A percentile compares a stretch with the other conserved stretches of the same genome.
phyloP scores from a whole-genome alignment of 805 yeast genomes.

The Teunomyces pallodes region DNA sequence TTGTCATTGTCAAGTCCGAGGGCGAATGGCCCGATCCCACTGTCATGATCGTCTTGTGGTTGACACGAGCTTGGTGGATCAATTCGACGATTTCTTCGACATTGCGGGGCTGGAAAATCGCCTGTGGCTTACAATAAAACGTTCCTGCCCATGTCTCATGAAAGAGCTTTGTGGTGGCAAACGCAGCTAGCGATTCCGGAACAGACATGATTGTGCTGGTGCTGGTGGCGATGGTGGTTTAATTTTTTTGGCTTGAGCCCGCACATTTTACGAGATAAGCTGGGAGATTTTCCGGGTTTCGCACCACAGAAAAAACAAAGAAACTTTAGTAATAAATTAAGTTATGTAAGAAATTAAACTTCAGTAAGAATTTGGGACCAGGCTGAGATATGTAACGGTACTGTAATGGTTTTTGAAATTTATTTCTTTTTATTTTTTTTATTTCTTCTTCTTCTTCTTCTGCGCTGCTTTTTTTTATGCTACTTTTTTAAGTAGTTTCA shows the following conservation, averaged over 20 bases:
- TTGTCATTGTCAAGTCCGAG: slow-evolving; percentile 81
- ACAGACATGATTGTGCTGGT: slow-evolving; percentile 19
- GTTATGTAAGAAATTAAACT: no score
- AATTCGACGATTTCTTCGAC: slow-evolving; percentile 67
- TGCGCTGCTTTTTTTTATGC: no score
- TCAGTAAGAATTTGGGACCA: no score
- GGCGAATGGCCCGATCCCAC: slow-evolving; percentile 97
- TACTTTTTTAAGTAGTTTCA: no score
- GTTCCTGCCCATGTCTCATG: slow-evolving; percentile 92
- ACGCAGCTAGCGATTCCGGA: slow-evolving; percentile 31
- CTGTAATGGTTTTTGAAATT: no score
- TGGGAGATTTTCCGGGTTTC: no score
- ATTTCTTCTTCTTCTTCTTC: no score
- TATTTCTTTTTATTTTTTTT: no score
- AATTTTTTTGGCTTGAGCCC: not conserved
- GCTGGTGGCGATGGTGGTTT: no score
- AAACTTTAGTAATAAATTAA: no score
- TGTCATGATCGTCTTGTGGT: slow-evolving; percentile 66
- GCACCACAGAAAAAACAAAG: no score
- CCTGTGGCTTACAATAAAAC: slow-evolving; percentile 70
- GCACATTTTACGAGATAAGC: not conserved
- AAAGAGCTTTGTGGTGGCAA: slow-evolving; percentile 38
- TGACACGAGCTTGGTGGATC: slow-evolving; percentile 60
- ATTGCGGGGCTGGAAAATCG: slow-evolving; percentile 72
- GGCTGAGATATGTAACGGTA: no score